Evolutionary conservation across 768 basidiomycete species (phyloP).

Genomic region (Leccinum arenicola): DNA sequence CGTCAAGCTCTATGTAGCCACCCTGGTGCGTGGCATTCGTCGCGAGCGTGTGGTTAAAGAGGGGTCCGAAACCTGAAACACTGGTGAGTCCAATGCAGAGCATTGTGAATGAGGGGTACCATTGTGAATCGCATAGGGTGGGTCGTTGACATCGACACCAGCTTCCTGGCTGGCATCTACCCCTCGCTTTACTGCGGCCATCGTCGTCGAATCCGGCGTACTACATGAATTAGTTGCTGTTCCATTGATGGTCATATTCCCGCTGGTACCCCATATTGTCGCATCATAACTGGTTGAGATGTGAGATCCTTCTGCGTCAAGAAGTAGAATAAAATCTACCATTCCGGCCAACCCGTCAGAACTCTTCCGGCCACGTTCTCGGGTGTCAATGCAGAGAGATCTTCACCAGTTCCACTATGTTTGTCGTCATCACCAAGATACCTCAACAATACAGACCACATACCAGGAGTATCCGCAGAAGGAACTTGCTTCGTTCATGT

Average conservation of each 20-base stretch:
- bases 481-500: constrained; percentile 64
- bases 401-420: constrained; percentile 45
- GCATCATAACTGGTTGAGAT: constrained; percentile 60
- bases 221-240: constrained; percentile 46
- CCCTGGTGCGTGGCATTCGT: constrained; percentile 67
- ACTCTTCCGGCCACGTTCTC: constrained; percentile 2
- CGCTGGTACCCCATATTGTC: constrained; percentile 60
- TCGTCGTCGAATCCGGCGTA: constrained; percentile 8
- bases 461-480: constrained; percentile 63
- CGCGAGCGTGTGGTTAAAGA: constrained; percentile 54
- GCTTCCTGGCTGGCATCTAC: constrained; percentile 45
- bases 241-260: constrained; percentile 69
- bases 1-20: constrained; percentile 59
- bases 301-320: neutral
- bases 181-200: constrained; percentile 35
- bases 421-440: neutral
- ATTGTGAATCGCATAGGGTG: constrained; percentile 72
- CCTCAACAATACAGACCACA: neutral
- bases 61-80: constrained; percentile 44
- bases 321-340: constrained; percentile 33
- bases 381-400: constrained; percentile 45
- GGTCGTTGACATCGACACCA: constrained; percentile 48
- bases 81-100: neutral
- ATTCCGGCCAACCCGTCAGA: constrained; percentile 49
- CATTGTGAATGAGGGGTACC: constrained; percentile 34